Conservation (phyloP, 805 yeast species). For the Kregervanrija fluxuum region DNA sequence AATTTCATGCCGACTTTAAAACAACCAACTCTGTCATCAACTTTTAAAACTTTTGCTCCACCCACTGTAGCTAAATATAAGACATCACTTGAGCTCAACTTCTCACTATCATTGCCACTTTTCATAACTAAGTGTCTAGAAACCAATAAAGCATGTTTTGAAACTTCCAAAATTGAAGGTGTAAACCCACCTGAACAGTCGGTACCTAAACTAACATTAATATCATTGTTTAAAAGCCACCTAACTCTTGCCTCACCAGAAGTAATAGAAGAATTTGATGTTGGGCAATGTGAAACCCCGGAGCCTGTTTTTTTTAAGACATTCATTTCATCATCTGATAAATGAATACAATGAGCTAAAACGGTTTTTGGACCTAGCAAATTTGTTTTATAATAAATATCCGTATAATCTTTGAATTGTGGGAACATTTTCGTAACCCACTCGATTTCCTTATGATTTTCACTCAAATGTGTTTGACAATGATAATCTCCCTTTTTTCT, state of each 20-base stretch:
- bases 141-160: slow-evolving; percentile 64
- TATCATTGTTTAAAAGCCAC: slow-evolving; percentile 52
- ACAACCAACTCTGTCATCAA: slow-evolving; percentile 54
- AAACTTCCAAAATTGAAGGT: slow-evolving; percentile 54
- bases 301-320: slow-evolving; percentile 46
- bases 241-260: slow-evolving; percentile 87
- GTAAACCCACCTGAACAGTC: slow-evolving; percentile 76
- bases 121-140: slow-evolving; percentile 67
- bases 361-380: slow-evolving; percentile 62
- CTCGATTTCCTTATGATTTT: slow-evolving; percentile 65
- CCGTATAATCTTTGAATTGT: slow-evolving; percentile 57
- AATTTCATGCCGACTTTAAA: slow-evolving; percentile 74
- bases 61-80: slow-evolving; percentile 81
- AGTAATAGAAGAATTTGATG: slow-evolving; percentile 79
- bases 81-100: slow-evolving; percentile 62
- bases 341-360: slow-evolving; percentile 84
- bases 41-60: slow-evolving; percentile 71
- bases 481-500: slow-evolving; percentile 46
- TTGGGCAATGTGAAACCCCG: slow-evolving; percentile 91
- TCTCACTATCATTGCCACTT: slow-evolving; percentile 34
- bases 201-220: slow-evolving; percentile 77
- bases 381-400: slow-evolving; percentile 62
- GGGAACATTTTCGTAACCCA: slow-evolving; percentile 75
- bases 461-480: slow-evolving; percentile 88
- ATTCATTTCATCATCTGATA: slow-evolving; percentile 55